phyloP scores from a whole-genome alignment of 2,329 filamentous ascomycete genomes.

The Laburnicola sp. region DNA sequence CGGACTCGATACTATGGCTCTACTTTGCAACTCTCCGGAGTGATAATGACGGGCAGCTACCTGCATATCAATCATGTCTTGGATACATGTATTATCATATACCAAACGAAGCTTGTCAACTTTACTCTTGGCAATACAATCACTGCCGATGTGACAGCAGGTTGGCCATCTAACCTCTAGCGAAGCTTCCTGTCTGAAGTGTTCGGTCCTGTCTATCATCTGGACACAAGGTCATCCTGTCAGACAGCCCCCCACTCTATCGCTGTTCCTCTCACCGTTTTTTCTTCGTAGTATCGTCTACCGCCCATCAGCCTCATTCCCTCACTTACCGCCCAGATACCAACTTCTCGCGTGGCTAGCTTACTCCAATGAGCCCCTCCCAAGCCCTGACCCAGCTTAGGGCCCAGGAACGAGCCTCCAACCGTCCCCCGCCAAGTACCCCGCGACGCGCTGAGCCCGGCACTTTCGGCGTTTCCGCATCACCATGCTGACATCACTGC shows the following conservation, averaged over 20 bases:
- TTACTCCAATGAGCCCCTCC: not conserved
- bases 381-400: not conserved
- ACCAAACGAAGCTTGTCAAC: not conserved
- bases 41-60: not conserved
- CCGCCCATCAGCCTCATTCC: not conserved
- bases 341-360: not conserved
- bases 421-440: slow-evolving; percentile 6
- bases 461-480: not conserved
- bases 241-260: no score
- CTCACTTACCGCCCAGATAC: not conserved
- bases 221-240: no score
- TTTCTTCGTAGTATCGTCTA: not conserved
- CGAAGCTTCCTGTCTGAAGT: no score
- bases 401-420: not conserved
- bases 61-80: not conserved
- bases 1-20: not conserved
- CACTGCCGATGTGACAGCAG: not conserved
- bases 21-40: not conserved
- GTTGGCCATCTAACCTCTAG: no score
- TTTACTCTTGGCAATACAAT: not conserved
- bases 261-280: not conserved
- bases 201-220: no score
- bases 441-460: slow-evolving; percentile 2
- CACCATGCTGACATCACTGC: slow-evolving; percentile 7
- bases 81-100: not conserved